Evolutionary conservation across 2,329 filamentous ascomycete species (phyloP), one percentile per base, ranked within the genome.

Genomic region (Colletotrichum lini): DNA sequence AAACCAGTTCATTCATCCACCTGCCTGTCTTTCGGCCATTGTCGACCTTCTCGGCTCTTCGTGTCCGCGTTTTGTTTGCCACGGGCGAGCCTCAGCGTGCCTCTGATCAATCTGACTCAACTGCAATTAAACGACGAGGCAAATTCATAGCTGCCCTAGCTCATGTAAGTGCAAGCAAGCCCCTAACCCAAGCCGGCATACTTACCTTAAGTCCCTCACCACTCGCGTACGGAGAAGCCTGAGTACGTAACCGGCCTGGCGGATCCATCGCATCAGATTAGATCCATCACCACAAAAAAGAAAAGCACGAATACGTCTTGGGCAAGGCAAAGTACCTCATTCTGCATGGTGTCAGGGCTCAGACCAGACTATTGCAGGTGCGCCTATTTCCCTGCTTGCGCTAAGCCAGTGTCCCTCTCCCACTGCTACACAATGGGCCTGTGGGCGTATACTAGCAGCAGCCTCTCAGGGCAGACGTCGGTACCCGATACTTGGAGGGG

Each of bases 221-320:
- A 26, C 26, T 26, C 26, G 3, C 23, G 23, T 26, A 26, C 26
- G 26, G 26, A 30, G 7, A 30, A 21, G 58, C 26, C 18, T 16
- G 4, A 35, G 2, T 13, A 38, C 42, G 9, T 38, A 35, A 7
- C 23, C 21, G 10, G 40, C 21, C 40, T 26, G 21, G 26, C 23
- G 47, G 23, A 30, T 38, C 40, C 59, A 50, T 61, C 59, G 10
- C 47, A 49, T 63, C 60, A 63, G 60, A 63, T 63, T 53, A 63
- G 60, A 63, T 63, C 60, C 60, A 50, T 61, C 30, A 26, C 59
- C n/a, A 52, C 12, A 56, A 52, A 38, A 13, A 21, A 10, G 6
- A 21, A 18, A 23, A 56, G 10, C 16, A 42, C 35, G n/a, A 54
- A 35, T 50, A 49, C 21, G 45, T 42, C n/a, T 40, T 53, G 35